phyloP scores from a whole-genome alignment of 164 flowering plant species.

The Akebia trifoliata region DNA sequence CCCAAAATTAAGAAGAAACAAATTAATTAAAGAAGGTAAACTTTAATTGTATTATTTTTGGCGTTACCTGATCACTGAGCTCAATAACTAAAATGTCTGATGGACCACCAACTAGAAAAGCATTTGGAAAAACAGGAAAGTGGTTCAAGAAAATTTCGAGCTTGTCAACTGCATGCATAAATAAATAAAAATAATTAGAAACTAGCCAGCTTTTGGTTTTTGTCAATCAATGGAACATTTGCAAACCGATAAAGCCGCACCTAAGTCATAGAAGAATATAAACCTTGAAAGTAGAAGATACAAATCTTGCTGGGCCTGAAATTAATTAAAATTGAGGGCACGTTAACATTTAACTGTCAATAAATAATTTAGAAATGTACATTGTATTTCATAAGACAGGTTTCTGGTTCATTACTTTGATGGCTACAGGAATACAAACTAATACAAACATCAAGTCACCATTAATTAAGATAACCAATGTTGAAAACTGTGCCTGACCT shows the following conservation, averaged over 20 bases:
- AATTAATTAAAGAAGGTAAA: not conserved
- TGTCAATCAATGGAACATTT: conserved; percentile 1
- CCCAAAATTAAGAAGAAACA: not conserved
- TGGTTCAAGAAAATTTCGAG: conserved; percentile 69
- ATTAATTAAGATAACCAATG: not conserved
- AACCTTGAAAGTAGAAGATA: conserved; percentile 88
- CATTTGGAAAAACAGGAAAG: conserved; percentile 77
- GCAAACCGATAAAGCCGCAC: conserved; percentile 29
- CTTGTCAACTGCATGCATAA: conserved; percentile 60
- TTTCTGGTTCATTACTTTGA: not conserved
- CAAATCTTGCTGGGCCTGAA: conserved; percentile 80
- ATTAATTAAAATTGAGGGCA: conserved; percentile 4
- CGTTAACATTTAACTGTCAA: not conserved
- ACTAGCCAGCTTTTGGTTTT: not conserved
- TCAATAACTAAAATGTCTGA: conserved; percentile 85
- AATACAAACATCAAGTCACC: not conserved
- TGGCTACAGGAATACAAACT: not conserved
- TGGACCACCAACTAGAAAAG: conserved; percentile 82
- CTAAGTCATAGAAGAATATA: conserved; percentile 75
- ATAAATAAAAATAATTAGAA: conserved; percentile 2
- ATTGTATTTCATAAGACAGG: not conserved
- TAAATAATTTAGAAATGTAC: not conserved
- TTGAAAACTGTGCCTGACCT: conserved; percentile 42
- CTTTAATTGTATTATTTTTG: not conserved
- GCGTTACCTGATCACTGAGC: conserved; percentile 81